Evolutionary conservation across 2,329 filamentous ascomycete species (phyloP).

Genomic region (Orbilia brochopaga): DNA sequence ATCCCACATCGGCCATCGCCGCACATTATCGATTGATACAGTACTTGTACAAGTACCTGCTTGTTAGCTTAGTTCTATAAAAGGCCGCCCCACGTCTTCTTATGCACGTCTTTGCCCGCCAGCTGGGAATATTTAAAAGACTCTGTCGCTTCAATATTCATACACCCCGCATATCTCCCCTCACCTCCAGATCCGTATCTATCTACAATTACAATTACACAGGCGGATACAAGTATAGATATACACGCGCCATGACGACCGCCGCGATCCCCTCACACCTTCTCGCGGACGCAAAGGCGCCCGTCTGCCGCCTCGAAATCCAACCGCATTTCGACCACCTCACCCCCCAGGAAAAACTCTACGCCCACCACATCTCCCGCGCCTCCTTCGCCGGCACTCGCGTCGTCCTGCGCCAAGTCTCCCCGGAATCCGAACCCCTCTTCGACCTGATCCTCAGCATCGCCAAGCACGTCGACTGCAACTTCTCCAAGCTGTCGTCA

Average conservation of each 20-base stretch:
- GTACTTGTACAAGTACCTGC: too few species aligned
- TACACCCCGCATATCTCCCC: background rate
- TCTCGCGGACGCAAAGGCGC: conserved; percentile 87
- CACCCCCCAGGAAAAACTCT: conserved; percentile 78
- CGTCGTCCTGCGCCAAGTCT: conserved; percentile 79
- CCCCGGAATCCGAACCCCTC: conserved; percentile 79
- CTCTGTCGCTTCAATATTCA: conserved; percentile 35
- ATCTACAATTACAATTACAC: background rate
- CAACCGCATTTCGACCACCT: conserved; percentile 88
- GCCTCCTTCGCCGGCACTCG: conserved; percentile 78
- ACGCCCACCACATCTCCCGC: conserved; percentile 82
- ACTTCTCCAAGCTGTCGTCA: conserved; percentile 72
- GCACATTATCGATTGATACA: background rate
- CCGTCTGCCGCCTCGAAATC: conserved; percentile 84
- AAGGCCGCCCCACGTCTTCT: background rate
- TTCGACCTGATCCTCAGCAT: conserved; percentile 80
- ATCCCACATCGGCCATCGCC: background rate
- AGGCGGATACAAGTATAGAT: background rate
- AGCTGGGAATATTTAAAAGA: conserved; percentile 21
- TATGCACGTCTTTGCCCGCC: conserved; percentile 42
- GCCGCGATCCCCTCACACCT: conserved; percentile 57
- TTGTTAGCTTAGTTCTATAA: too few species aligned
- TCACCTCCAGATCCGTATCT: background rate
- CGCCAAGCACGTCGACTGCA: conserved; percentile 69
- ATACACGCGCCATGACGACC: conserved; percentile 22